Base-by-base conservation (phyloP, 2,329 filamentous ascomycete species). In the Aspergillus viridinutans region DNA sequence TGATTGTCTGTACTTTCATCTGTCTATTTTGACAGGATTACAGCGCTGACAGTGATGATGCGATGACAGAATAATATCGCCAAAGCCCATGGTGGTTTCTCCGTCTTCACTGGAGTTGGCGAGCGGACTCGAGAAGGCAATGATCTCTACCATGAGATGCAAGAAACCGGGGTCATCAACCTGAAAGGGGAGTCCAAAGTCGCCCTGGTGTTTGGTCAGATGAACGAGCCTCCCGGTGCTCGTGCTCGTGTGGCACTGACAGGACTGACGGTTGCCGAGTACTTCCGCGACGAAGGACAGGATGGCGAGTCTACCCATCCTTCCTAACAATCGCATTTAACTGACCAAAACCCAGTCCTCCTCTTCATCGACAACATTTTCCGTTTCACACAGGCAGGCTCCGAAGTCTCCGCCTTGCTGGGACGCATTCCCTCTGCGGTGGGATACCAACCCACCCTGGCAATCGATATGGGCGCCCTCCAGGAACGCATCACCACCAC, bases 351-450 rank as follows among this genome's bases (percentile, higher is more conserved):
- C 25, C 26, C 26, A 28, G 91, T 97, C 85, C 85, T 97, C 77
- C 92, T 97, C 80, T 97, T 97, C 86, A 97, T 97, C 80, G 94
- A 99, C 89, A 99, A 99, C 87, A 97, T 99, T 83, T 97, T 97
- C 91, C 90, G 94, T 76, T 97, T 97, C 87, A 97, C 93, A 67
- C 93, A 97, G 84, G 94, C 94, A 79, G 94, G 94, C 92, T 97
- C 94, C 74, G 94, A 99, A 84, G 94, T 99, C 87, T 97, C 93
- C 84, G 94, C 94, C 76, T 87, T 99, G 78, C 86, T 99, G 67
- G 94, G 94, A 85, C 93, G 94, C 92, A 99, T 99, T 74, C 94
- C 94, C 81, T 99, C 94, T 85, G 94, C 94, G 78, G 94, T 99
- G 89, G 94, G 94, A 89, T 99, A 99, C 87, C 94, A 97, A 82